These are phyloP conservation scores for Pestalotiopsis fici DNA, from an alignment of 2,329 filamentous ascomycete genomes.

Conservation along the genomic window DNA sequence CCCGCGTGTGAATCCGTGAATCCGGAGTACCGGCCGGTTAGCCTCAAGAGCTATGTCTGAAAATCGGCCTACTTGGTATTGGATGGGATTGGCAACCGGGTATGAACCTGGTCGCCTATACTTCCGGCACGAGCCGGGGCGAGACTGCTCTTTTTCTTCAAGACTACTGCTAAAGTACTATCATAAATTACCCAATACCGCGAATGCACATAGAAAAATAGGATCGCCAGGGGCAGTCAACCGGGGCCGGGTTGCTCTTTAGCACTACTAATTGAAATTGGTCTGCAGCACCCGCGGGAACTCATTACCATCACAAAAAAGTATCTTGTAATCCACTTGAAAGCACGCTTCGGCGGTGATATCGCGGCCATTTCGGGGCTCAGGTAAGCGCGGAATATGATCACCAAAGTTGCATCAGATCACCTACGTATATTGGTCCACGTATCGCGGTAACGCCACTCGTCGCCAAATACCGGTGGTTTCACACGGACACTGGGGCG, in stretches of 20 bases:
- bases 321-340: not conserved
- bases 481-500: constrained; percentile 1
- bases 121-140: not conserved
- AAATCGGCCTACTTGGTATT: not conserved
- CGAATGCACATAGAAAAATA: constrained; percentile 6
- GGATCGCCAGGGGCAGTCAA: constrained; percentile 8
- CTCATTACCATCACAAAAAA: not conserved
- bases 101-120: not conserved
- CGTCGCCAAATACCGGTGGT: constrained; percentile 8
- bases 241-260: not conserved
- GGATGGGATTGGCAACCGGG: not conserved
- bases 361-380: not conserved
- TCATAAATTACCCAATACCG: not conserved
- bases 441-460: not conserved
- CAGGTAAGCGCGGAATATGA: constrained; percentile 6
- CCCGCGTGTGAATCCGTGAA: not conserved
- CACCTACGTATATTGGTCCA: not conserved
- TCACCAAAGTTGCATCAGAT: not conserved
- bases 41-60: not conserved
- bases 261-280: not conserved
- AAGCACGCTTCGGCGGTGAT: not conserved
- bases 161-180: not conserved
- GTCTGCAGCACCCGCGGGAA: not conserved
- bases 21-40: not conserved
- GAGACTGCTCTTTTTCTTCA: not conserved